A percentile compares a stretch with the other conserved stretches of the same genome.
phyloP scores from a whole-genome alignment of 1,139 yeast species.

The Saccharomyces hybrid region DNA sequence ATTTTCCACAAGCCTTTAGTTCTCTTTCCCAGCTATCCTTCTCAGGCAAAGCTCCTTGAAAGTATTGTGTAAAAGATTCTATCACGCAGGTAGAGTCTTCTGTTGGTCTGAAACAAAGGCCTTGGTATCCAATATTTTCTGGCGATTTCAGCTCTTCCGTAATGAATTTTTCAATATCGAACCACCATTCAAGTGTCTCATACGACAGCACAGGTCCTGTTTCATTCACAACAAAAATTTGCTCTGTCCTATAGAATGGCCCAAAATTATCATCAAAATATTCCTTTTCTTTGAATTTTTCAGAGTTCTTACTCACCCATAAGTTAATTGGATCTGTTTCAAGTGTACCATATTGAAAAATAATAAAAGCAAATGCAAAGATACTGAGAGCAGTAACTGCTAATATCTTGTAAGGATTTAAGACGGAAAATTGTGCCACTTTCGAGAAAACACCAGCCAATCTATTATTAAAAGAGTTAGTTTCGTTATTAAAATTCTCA shows the following conservation, averaged over 20 bases:
- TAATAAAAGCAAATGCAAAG: slow-evolving; percentile 49
- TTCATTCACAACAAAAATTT: slow-evolving; percentile 66
- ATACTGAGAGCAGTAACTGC: slow-evolving; percentile 31
- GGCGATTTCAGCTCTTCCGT: slow-evolving; percentile 21
- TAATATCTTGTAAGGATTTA: slow-evolving; percentile 39
- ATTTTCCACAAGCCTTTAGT: slow-evolving; percentile 55
- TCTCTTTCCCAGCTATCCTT: slow-evolving; percentile 47
- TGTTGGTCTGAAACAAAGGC: slow-evolving; percentile 75
- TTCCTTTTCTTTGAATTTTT: slow-evolving; percentile 58
- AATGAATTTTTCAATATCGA: slow-evolving; percentile 58
- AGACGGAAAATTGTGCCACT: slow-evolving; percentile 51
- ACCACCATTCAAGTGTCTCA: slow-evolving; percentile 82
- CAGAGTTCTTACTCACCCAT: slow-evolving; percentile 85
- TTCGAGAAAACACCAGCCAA: slow-evolving; percentile 34
- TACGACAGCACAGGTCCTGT: slow-evolving; percentile 58
- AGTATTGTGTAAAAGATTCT: slow-evolving; percentile 89
- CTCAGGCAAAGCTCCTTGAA: slow-evolving; percentile 58
- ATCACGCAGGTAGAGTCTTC: slow-evolving; percentile 69
- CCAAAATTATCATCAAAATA: slow-evolving; percentile 79
- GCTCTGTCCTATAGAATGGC: slow-evolving; percentile 86
- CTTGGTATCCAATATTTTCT: slow-evolving; percentile 40
- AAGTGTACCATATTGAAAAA: slow-evolving; percentile 44
- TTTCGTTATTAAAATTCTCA: slow-evolving; percentile 13
- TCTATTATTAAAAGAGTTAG: slow-evolving; percentile 11
- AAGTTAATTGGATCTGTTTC: slow-evolving; percentile 75